Percentiles rank a stretch among this genome's conserved stretches.
These are phyloP conservation scores for Talaromyces sp. DNA, from an alignment of 2,329 filamentous ascomycete species.

Conservation along the genomic window DNA sequence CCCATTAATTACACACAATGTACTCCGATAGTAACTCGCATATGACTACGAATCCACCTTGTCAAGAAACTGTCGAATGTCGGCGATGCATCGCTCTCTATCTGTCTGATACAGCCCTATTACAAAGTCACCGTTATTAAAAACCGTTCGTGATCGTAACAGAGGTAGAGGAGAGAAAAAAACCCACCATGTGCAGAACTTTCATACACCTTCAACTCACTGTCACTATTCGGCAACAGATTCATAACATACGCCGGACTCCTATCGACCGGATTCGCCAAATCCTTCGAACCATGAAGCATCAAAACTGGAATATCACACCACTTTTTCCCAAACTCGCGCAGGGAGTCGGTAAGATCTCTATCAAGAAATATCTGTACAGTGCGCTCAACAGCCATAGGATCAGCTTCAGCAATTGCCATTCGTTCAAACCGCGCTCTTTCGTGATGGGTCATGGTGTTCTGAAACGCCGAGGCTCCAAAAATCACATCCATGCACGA, in stretches of 20 bases:
- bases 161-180: background rate
- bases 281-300: background rate
- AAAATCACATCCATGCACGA: background rate
- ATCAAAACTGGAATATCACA: background rate
- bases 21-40: background rate
- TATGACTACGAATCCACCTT: background rate
- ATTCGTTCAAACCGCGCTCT: background rate
- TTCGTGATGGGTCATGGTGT: background rate
- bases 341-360: background rate
- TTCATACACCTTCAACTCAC: background rate
- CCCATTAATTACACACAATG: background rate
- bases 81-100: background rate
- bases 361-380: background rate
- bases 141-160: no score
- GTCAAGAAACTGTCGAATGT: background rate
- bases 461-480: background rate
- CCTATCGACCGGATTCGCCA: background rate
- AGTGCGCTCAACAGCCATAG: background rate
- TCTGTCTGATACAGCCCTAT: background rate
- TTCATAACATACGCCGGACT: background rate
- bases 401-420: slow-evolving; percentile 63
- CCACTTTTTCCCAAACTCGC: background rate
- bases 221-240: background rate
- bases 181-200: background rate
- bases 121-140: background rate